These are phyloP conservation scores for Nicotiana undulata DNA, from an alignment of 257 asterid species.

Conservation along the genomic window DNA sequence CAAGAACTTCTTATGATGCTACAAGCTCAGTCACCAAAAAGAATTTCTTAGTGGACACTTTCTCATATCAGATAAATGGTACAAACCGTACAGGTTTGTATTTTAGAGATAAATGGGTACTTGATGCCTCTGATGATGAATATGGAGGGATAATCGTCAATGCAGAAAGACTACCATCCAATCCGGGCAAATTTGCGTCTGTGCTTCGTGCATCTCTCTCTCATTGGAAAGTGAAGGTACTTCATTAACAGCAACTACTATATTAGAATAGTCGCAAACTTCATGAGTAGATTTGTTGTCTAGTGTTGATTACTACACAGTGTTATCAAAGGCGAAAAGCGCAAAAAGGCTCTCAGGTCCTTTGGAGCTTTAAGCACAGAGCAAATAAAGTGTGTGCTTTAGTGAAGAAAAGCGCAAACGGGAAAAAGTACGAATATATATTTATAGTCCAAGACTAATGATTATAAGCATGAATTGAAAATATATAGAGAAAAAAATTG, in stretches of 20 bases:
- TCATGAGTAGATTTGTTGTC: not conserved
- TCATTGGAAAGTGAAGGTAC: conserved; percentile 67
- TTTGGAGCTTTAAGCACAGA: too few relatives aligned
- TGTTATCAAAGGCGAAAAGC: too few relatives aligned
- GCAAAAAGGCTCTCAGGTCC: too few relatives aligned
- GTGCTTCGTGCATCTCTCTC: conserved; percentile 50
- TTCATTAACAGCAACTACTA: not conserved
- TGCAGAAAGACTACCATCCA: conserved; percentile 49
- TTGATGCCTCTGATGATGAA: conserved; percentile 71
- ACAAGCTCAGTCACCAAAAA: conserved; percentile 26
- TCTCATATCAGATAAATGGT: conserved; percentile 32
- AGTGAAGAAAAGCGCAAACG: too few relatives aligned
- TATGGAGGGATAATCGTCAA: conserved; percentile 64
- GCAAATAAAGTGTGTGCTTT: too few relatives aligned
- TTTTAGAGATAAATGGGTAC: conserved; percentile 27
- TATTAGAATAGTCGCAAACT: not conserved
- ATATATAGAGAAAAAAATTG: too few relatives aligned
- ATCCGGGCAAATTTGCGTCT: conserved; percentile 40
- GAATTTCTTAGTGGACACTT: conserved; percentile 31
- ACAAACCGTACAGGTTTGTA: conserved; percentile 25
- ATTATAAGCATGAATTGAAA: too few relatives aligned
- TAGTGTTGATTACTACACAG: not conserved
- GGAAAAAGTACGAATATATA: too few relatives aligned
- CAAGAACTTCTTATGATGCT: conserved; percentile 35
- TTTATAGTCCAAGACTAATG: too few relatives aligned